These are phyloP conservation scores for Boletus rubescentipes DNA, from an alignment of 768 basidiomycete species.

Conservation along the genomic window DNA sequence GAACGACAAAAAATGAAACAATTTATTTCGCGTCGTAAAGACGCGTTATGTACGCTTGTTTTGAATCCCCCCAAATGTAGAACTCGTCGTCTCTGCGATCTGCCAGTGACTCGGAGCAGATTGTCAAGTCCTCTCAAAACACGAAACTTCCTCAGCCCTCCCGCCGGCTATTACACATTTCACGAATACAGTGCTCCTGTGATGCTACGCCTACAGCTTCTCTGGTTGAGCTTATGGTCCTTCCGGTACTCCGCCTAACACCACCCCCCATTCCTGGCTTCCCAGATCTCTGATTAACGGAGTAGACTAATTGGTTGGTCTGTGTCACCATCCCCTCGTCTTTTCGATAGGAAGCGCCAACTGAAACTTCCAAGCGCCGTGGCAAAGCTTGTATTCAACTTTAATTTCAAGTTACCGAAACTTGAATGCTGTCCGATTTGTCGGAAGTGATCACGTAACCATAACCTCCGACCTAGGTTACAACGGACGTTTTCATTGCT, in stretches of 20 bases:
- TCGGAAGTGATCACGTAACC: background rate
- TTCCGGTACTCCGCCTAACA: too few species aligned
- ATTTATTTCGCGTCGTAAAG: constrained; percentile 17
- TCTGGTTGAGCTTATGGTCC: background rate
- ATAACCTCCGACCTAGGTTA: background rate
- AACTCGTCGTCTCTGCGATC: too few species aligned
- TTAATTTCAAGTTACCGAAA: background rate
- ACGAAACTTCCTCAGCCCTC: too few species aligned
- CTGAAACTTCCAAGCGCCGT: background rate
- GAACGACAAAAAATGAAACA: background rate
- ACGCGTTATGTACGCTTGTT: constrained; percentile 33
- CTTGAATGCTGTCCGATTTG: background rate
- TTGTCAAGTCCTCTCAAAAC: too few species aligned
- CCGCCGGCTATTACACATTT: too few species aligned
- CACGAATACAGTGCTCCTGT: too few species aligned
- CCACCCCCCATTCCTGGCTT: background rate
- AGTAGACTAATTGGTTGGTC: too few species aligned
- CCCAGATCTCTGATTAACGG: background rate
- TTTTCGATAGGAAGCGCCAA: background rate
- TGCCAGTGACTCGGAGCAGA: too few species aligned
- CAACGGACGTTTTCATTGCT: background rate
- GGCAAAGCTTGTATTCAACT: background rate
- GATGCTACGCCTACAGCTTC: too few species aligned
- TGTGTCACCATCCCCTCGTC: too few species aligned
- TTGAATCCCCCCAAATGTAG: constrained; percentile 5